Conservation (phyloP, 2,329 filamentous ascomycete species). For the Trichoderma asperellum region DNA sequence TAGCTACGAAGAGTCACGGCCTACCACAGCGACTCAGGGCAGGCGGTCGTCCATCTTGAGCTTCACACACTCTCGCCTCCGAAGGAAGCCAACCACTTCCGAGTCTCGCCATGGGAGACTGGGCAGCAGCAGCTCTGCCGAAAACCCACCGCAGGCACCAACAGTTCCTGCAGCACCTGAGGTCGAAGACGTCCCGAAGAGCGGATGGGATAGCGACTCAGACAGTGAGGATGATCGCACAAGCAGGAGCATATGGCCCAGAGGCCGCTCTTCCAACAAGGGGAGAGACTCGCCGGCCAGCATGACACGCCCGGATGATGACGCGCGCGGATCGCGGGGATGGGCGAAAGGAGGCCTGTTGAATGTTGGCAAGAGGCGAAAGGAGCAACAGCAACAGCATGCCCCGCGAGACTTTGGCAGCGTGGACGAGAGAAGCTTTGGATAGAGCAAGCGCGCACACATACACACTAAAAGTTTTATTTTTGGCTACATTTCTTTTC, state of each 20-base stretch:
- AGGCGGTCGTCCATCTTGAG: constrained; percentile 35
- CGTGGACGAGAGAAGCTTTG: constrained; percentile 36
- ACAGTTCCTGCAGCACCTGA: background rate
- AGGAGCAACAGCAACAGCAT: constrained; percentile 44
- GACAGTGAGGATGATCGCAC: constrained; percentile 37
- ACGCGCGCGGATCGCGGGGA: background rate
- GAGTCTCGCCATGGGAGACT: constrained; percentile 17
- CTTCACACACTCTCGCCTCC: constrained; percentile 37
- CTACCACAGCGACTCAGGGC: background rate
- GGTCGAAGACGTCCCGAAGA: constrained; percentile 31
- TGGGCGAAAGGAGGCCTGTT: constrained; percentile 34
- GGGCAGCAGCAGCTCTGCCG: constrained; percentile 4
- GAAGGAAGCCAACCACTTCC: constrained; percentile 32
- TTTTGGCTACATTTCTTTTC: background rate
- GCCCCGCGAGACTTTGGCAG: constrained; percentile 44
- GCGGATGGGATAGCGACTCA: constrained; percentile 41
- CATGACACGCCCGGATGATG: constrained; percentile 5
- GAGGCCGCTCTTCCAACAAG: constrained; percentile 31
- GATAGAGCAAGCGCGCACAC: background rate
- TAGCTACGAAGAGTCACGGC: constrained; percentile 1
- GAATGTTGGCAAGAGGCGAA: constrained; percentile 35
- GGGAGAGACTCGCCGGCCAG: constrained; percentile 29
- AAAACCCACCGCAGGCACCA: background rate
- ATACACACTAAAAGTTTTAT: background rate
- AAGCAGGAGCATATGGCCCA: constrained; percentile 28